Evolutionary conservation across 2,329 filamentous ascomycete genomes (phyloP), one percentile per base, ranked within the genome.

Genomic region (Botrytis deweyae): DNA sequence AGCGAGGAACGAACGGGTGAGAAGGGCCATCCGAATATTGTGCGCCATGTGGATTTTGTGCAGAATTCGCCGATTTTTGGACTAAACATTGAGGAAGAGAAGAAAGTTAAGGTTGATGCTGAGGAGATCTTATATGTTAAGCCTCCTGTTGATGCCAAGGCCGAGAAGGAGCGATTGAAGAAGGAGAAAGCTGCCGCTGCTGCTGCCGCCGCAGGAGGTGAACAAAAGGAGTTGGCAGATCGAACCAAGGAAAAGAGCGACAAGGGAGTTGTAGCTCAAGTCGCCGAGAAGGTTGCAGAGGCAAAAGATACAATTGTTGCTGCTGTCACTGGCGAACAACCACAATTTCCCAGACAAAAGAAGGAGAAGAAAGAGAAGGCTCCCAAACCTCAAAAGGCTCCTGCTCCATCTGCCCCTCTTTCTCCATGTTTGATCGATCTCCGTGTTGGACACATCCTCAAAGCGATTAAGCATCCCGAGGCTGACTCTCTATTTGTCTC

Each of bases 401-500:
- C 89, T 4, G 84, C 93, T 9, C 87, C 89, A 68, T 88, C 94
- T 69, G 92, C 94, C 20, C 92, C 93, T 2, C 90, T 94, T 8
- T 93, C 93, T 1, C 96, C 96, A 4, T 87, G 88, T 74, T 89
- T 97, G 75, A 98, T 99, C 82, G 96, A 99, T 83, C 91, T 99
- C 70, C 92, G 96, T 77, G 95, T 99, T 75, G 96, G 96, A 75
- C 96, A 98, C 86, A 98, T 99, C 79, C 91, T 99, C 81, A 97
- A 98, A 85, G 95, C 95, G 70, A 89, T 96, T 84, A 92, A 94
- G 83, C 96, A 99, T 86, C 96, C 96, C 72, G 97, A 99, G 80
- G 96, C 96, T 77, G 96, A 99, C 86, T 97, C 93, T 20, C 89
- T 99, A 70, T 99, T 91, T 84, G 96, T 99, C 75, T 97, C 93